phyloP scores from a whole-genome alignment of 805 yeast genomes.

The Saturnispora silvae region DNA sequence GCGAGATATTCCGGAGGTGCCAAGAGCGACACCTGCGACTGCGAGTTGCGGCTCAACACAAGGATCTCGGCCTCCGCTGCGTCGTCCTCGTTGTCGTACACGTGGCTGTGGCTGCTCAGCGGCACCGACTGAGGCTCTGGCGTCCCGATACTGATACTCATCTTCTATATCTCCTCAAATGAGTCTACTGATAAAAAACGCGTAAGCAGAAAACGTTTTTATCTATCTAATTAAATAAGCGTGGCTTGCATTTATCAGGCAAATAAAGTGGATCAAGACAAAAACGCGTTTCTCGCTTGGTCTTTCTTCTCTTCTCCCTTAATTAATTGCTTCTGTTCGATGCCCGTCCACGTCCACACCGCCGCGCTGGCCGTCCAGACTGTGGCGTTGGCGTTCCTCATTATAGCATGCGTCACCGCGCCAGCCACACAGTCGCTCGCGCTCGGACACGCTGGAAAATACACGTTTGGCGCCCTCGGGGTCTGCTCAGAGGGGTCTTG shows the following conservation, averaged over 20 bases:
- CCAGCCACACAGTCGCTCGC: slow-evolving; percentile 44
- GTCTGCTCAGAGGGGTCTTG: slow-evolving; percentile 34
- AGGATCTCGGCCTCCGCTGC: slow-evolving; percentile 14
- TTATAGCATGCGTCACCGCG: slow-evolving; percentile 49
- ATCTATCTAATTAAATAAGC: no score
- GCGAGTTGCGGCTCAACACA: slow-evolving; percentile 13
- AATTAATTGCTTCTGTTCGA: no score
- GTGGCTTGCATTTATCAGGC: no score
- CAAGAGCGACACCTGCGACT: slow-evolving; percentile 10
- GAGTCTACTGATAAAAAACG: no score
- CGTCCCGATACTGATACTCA: no score
- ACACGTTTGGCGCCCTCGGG: slow-evolving; percentile 58
- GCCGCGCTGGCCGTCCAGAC: slow-evolving; percentile 34
- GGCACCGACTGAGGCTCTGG: background rate
- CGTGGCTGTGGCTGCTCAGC: background rate
- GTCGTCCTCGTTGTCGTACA: slow-evolving; percentile 10
- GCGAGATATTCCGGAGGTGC: background rate
- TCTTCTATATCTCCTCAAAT: no score
- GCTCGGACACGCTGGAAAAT: slow-evolving; percentile 36
- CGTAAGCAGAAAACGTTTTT: no score
- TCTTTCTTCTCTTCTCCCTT: no score
- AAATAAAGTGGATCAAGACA: no score
- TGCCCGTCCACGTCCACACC: slow-evolving; percentile 19
- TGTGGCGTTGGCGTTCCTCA: slow-evolving; percentile 49
- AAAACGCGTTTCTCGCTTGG: no score